Percentiles rank a stretch among this genome's conserved stretches.
phyloP scores from a whole-genome alignment of 2,329 filamentous ascomycete species.

The Claviceps monticola region DNA sequence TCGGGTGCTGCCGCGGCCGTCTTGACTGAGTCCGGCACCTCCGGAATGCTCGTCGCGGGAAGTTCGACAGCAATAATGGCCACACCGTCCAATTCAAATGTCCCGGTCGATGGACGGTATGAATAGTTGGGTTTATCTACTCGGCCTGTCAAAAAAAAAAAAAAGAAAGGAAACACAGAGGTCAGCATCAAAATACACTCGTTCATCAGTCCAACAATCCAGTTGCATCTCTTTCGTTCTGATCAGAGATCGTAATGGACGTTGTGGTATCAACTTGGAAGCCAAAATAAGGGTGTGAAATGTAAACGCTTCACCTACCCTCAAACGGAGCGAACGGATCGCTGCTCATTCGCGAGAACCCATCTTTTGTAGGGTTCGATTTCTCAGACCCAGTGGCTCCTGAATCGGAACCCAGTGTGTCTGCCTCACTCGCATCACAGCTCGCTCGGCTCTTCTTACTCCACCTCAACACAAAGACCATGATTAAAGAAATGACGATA shows the following conservation, averaged over 20 bases:
- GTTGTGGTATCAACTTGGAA: too few species aligned
- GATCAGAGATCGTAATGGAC: too few species aligned
- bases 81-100: constrained; percentile 26
- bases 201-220: background rate
- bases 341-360: constrained; percentile 6
- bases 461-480: constrained; percentile 10
- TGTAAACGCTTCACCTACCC: constrained; percentile 18
- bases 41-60: constrained; percentile 13
- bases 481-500: constrained; percentile 14
- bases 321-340: constrained; percentile 32
- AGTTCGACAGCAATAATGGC: constrained; percentile 19
- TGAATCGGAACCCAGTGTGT: constrained; percentile 1
- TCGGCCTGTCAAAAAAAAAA: constrained; percentile 15
- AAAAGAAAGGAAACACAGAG: background rate
- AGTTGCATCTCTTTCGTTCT: background rate
- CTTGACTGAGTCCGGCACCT: background rate
- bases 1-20: too few species aligned
- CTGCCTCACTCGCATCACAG: constrained; percentile 4
- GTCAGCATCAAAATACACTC: background rate
- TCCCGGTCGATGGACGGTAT: constrained; percentile 13
- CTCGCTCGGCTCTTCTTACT: constrained; percentile 5
- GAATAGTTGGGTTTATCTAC: constrained; percentile 17
- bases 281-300: background rate
- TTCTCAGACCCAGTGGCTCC: constrained; percentile 1
- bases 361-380: constrained; percentile 8